Base-by-base conservation (phyloP, 495 filamentous ascomycete genomes). In the Aspergillus incahuasiensis region DNA sequence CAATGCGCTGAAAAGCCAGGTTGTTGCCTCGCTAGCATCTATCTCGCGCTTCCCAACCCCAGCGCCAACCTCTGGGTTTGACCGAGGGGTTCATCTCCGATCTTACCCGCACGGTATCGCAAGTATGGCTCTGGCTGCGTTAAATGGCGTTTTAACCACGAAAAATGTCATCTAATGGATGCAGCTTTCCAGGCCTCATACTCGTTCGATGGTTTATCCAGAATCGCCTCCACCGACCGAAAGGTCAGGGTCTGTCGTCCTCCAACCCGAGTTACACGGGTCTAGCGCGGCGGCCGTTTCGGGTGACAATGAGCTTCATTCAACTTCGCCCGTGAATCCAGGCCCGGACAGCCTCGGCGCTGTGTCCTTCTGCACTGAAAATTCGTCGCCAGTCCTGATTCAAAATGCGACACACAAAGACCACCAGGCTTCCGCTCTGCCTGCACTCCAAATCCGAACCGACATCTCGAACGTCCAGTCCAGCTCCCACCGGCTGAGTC, bases 391-490 rank as follows among this genome's bases (percentile, higher is more conserved):
- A 7, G 39, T 40, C 43, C 49, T 35, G 25, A 52, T 53, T 30
- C 53, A 65, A 21, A 57, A 57, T 43, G 41, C 50, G 50, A 50
- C 54, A 6, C 19, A 47, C 18, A 53, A 60, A 32, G 38, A 41
- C 11, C 38, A 50, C 25, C 49, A 51, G 4, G 21, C 21, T 35
- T 46, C 48, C 18, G 25, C 54, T 9, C 55, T 71, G 18, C 74
- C 74, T 3, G 66, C 72, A 12, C 64, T 77, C 7, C 71, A 77
- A 35, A 71, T 77, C 51, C 68, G 72, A 15, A 77, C 74, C 54
- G 74, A 77, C 53, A 46, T 77, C 12, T 42, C 65, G 21, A 65
- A 38, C 44, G 18, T 50, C 25, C 68, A 68, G 0, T 54, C 64
- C 49, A 71, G 67, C 22, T 63, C 72, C 20, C 52, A 63, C 45